phyloP scores from a whole-genome alignment of 257 asterid species.

The Solanum sitiens region DNA sequence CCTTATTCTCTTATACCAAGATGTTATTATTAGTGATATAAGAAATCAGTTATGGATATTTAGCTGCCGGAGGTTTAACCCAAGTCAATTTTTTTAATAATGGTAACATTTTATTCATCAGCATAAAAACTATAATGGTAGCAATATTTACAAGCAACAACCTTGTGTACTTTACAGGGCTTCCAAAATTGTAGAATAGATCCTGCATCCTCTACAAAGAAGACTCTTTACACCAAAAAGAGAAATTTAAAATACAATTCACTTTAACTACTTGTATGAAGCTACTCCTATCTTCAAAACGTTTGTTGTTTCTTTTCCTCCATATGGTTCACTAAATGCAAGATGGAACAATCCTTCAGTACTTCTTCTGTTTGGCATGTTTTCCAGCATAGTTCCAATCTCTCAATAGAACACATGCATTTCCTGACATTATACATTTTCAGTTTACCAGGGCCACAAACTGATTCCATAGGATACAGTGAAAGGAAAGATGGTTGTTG shows the following conservation, averaged over 20 bases:
- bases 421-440: not conserved
- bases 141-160: not conserved
- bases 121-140: not conserved
- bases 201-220: not conserved
- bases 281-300: too few species aligned
- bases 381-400: not conserved
- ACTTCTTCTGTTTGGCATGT: not conserved
- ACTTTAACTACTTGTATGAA: too few species aligned
- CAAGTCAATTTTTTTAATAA: not conserved
- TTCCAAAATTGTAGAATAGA: not conserved
- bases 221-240: not conserved
- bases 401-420: not conserved
- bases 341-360: not conserved
- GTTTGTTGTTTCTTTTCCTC: too few species aligned
- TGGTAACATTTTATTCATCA: not conserved
- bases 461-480: not conserved
- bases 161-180: not conserved
- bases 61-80: not conserved
- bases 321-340: not conserved
- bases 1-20: not conserved
- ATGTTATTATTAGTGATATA: not conserved
- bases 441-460: not conserved
- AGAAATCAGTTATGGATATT: not conserved
- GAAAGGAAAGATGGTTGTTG: not conserved
- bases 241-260: too few species aligned